Base-by-base conservation (phyloP, 2,329 filamentous ascomycete genomes). In the Aspergillus sp. region DNA sequence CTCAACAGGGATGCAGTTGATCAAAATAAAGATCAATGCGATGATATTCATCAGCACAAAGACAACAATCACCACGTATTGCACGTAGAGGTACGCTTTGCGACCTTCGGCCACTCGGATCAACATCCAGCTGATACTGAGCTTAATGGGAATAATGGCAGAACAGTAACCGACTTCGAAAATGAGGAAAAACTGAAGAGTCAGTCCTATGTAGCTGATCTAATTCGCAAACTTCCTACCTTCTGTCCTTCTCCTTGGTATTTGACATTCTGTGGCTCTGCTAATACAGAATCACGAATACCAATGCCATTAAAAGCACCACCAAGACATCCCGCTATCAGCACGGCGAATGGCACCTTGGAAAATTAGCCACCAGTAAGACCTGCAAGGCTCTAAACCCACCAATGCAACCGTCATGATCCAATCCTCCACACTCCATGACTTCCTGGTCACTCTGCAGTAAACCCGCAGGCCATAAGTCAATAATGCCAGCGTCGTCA, bases 121-220 rank as follows among this genome's bases (percentile, higher is more conserved):
- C 59, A 70, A 53, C 66, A 69, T 67, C 66, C 63, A 68, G 51
- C 67, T 67, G 56, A 70, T 70, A 39, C 68, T 70, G 43, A 70
- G 63, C 49, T 70, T 70, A 23, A 69, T 69, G 1, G 66, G 67
- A 25, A 70, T 69, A 21, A 70, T 70, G 17, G 67, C 66, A 30
- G 66, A 43, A 25, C 66, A 67, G n/a, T 70, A 70, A 21, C 68
- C 68, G 19, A 69, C 65, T 61, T 70, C 67, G 47, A 70, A 70
- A n/a, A 69, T 65, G 5, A 70, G 60, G 53, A 69, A 70, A 58
- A 66, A 69, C 66, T 68, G 15, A 17, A n/a, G 13, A 17, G 21
- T 23, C 30, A n/a, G 32, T 50, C 30, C 19, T 28, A 13, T n/a
- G 17, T 13, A 43, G 1, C 15, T 13, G 15, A 6, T 10, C 8